Evolutionary conservation across 768 basidiomycete species (phyloP), one percentile per base, ranked within the genome.

Genomic region (Rhodotorula toruloides): DNA sequence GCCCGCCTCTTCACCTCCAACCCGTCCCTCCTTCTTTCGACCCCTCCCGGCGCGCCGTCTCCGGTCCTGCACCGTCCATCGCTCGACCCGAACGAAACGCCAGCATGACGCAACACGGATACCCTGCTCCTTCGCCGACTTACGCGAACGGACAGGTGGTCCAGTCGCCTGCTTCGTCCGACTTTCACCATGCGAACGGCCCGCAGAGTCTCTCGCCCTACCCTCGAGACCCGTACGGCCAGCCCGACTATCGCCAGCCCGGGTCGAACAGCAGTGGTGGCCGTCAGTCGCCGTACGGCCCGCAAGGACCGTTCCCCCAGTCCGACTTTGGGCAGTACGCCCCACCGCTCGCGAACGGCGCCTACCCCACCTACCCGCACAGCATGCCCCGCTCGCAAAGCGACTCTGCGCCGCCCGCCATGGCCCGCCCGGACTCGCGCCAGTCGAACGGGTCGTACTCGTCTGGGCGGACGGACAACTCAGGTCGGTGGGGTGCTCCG

Each of bases 41-140:
- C 40, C 25, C n/a, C 25, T 39, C 49, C 25, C 59, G 59, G 12
- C 49, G 59, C 50, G 59, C 50, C 25, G 32, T 53, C 42, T 53
- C 59, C 2, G 53, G 17, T 1, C 27, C 47, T 49, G 39, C 31
- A 13, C 49, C 39, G 22, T 4, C 54, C 10, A 47, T 57, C 19
- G 1, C 59, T 4, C 60, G 56, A 5, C 68, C 63, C 1, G 63
- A 65, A 27, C 63, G 68, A 27, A 65, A 59, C 32, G 62, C 58
- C 6, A 65, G 63, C 60, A 65, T 65, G 56, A 55, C 31, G 27
- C 31, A n/a, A 8, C 13, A 29, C 27, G 47, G 13, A 4, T 29
- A n/a, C 4, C 32, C 27, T 27, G 1, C 37, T 4, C 59, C 47
- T 19, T 52, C 65, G n/a, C 53, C 65, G 3, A n/a, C 58, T 17